Base-by-base conservation (phyloP, 306 rosid species). In the Alnus rubra region DNA sequence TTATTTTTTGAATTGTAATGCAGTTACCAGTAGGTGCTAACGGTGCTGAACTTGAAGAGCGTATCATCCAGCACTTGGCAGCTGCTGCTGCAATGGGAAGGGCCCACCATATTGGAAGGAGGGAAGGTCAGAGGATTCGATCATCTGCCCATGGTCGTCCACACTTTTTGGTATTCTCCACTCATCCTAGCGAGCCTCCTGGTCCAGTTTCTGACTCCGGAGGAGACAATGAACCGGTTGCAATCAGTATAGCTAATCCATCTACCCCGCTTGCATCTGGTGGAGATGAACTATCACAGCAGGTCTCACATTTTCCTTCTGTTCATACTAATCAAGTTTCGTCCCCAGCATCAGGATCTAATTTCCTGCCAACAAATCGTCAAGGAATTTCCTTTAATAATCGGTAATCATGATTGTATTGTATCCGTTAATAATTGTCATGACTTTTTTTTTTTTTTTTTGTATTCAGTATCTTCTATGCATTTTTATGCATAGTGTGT, bases 1-100 rank as follows among this genome's bases (percentile, higher is more conserved):
- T 64, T 50, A 35, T 80, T 72, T 72, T 64, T 74, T 45, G 18
- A 16, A 18, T 78, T 42, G 33, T 10, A 79, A 47, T 78, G 82
- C 86, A 92, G 98, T 81, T 90, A 68, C 87, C 86, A 42, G 76
- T 81, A 50, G 92, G 92, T 56, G 82, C 83, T 58, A 84, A 84
- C 73, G 88, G 83, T 69, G 78, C 79, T 23, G 93, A 88, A 73
- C 88, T 92, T 77, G 97, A 93, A 84, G 97, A 93, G 71, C 78
- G 86, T 67, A 84, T 96, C 74, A 86, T 96, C 80, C 99, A 93
- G 86, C 97, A 90, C 83, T 83, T 95, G 86, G 94, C 99, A 42
- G 90, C 97, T 55, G 93, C 97, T 23, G 96, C 99, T 68, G 93
- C 96, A 11, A 81, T 89, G 88, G 88, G 96, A 65, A 91, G 98